Conservation (phyloP, 2,329 filamentous ascomycete species). For the Zymoseptoria passerinii region DNA sequence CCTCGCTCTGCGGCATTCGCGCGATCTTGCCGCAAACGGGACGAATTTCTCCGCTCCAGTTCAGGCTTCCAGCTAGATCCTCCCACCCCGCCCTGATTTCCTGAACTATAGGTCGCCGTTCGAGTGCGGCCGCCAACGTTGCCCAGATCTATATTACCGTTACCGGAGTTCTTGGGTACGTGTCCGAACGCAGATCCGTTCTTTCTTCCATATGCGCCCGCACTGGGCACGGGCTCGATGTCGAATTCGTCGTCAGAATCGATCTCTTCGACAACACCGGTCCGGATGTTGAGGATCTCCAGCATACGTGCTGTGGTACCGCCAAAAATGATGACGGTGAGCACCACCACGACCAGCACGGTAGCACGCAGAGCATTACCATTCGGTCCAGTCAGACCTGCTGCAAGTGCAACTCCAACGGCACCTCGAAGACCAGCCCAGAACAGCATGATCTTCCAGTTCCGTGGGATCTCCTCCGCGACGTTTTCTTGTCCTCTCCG, state of each 20-base stretch:
- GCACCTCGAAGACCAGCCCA: constrained; percentile 95
- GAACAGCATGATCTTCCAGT: constrained; percentile 99
- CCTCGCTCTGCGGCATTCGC: constrained; percentile 43
- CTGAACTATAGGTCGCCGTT: constrained; percentile 52
- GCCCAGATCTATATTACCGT: constrained; percentile 31
- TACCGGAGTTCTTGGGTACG: constrained; percentile 54
- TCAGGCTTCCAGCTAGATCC: constrained; percentile 39
- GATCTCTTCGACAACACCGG: constrained; percentile 91
- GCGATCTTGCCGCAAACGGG: constrained; percentile 36
- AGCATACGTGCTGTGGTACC: constrained; percentile 96
- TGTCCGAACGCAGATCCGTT: constrained; percentile 70
- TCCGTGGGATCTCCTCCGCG: constrained; percentile 82
- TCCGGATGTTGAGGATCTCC: constrained; percentile 92
- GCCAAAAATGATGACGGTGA: constrained; percentile 98
- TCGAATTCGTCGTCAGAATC: constrained; percentile 99
- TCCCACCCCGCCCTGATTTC: constrained; percentile 39
- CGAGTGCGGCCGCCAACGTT: constrained; percentile 26
- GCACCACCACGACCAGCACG: constrained; percentile 91
- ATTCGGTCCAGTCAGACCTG: constrained; percentile 65
- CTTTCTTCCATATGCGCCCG: constrained; percentile 70
- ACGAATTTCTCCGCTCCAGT: constrained; percentile 46
- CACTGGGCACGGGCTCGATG: constrained; percentile 63
- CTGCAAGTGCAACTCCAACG: constrained; percentile 88
- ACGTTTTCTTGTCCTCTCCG: constrained; percentile 62
- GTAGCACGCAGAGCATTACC: constrained; percentile 79